Evolutionary conservation across 1,139 yeast genomes (phyloP), one percentile per base, ranked within the genome.

Genomic region (Zygotorulaspora mrakii): DNA sequence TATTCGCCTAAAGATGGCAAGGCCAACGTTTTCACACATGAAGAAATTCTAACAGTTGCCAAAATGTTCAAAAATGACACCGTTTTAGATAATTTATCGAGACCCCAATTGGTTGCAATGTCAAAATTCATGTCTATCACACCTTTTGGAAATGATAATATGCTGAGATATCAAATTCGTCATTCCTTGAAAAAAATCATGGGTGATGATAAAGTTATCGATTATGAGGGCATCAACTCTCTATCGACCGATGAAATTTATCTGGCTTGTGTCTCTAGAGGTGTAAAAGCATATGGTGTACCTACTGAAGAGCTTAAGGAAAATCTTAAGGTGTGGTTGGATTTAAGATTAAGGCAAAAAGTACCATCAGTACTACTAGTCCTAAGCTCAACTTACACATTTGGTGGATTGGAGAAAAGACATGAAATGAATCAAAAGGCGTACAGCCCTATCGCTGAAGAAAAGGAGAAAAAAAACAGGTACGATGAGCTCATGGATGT

Each of bases 101-200:
- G 97, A 53, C 87, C 95, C 33, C 96, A 88, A 65, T 74, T 91
- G 53, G 84, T 86, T 43, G 97, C 96, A 21, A 83, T 91, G 88
- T 83, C 96, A 40, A 84, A 83, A 64, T 91, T 89, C 66, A 85
- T 91, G 83, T 84, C 87, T 46, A 67, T 91, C 49, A 82, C 87
- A 58, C 95, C 97, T 2, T 89, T 85, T 62, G 98, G 98, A 23
- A 85, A 95, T 33, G 95, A 89, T 62, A 81, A 88, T 48, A 82
- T 91, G 62, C 71, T 91, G 55, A 82, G 98, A 56, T 89, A 91
- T 68, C 87, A 88, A 62, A 88, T 91, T 52, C 84, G 98, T 66
- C 89, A 86, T 67, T 79, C 86, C 56, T 75, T 91, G 73, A 76
- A 89, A 52, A 86, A 79, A 56, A 87, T 88, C 65, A 91, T 88